Percentiles rank a stretch among this genome's conserved stretches.
Conservation (phyloP, 768 basidiomycete genomes). For the Lenzites betulinus region DNA sequence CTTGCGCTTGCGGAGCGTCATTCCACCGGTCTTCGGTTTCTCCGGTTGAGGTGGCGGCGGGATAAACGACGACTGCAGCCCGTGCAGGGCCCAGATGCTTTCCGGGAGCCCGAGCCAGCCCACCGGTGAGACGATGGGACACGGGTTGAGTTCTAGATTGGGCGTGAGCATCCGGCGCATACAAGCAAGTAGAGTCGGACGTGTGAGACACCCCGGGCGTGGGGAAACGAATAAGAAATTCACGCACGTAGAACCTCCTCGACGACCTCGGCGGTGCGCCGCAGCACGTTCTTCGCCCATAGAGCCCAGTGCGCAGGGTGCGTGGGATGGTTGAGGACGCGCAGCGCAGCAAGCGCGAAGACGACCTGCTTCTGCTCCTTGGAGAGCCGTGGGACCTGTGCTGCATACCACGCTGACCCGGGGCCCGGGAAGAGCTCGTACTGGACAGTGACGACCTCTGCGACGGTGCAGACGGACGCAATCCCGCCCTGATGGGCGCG, state of each 20-base stretch:
- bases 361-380: conserved; percentile 29
- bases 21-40: conserved; percentile 15
- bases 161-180: background rate
- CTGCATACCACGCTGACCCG: conserved; percentile 1
- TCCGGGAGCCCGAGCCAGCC: conserved; percentile 17
- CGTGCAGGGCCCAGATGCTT: conserved; percentile 14
- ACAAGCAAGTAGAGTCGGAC: background rate
- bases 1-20: conserved; percentile 22
- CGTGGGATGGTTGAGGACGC: conserved; percentile 54
- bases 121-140: conserved; percentile 15
- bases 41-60: conserved; percentile 11
- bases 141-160: conserved; percentile 14
- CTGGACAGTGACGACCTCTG: conserved; percentile 14
- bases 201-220: background rate
- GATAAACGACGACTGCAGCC: conserved; percentile 17
- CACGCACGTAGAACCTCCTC: conserved; percentile 56
- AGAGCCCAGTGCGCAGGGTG: conserved; percentile 66
- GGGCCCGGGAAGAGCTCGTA: conserved; percentile 13
- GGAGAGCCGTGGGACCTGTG: conserved; percentile 18
- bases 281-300: conserved; percentile 56
- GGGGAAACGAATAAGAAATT: background rate
- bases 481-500: conserved; percentile 15
- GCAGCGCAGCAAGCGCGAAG: conserved; percentile 61
- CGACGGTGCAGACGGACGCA: conserved; percentile 9
- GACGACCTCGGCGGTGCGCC: conserved; percentile 51